These are phyloP conservation scores for Hygrophorus pudorinus DNA, from an alignment of 768 basidiomycete genomes.

Conservation along the genomic window DNA sequence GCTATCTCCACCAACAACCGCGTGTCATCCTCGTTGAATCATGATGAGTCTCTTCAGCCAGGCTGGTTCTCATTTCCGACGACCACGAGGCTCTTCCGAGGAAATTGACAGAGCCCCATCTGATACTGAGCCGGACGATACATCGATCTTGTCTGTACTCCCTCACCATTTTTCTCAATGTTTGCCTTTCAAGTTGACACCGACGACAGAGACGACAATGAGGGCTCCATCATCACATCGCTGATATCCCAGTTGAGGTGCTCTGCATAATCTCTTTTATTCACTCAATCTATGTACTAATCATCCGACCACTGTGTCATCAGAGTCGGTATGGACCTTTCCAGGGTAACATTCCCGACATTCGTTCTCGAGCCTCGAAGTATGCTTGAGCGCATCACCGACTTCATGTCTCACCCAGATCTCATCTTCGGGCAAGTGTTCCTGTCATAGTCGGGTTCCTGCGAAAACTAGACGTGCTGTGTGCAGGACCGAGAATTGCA, in stretches of 20 bases:
- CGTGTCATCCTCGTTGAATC: background rate
- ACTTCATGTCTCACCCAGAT: constrained; percentile 99
- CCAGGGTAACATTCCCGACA: constrained; percentile 85
- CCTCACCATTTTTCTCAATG: constrained; percentile 14
- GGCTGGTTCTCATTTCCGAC: constrained; percentile 52
- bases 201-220: constrained; percentile 72
- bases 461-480: constrained; percentile 4
- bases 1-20: background rate
- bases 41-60: constrained; percentile 80
- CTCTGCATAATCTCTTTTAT: background rate
- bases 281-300: background rate
- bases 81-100: constrained; percentile 58
- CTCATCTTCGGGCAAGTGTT: constrained; percentile 81
- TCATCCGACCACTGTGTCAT: background rate
- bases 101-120: constrained; percentile 61
- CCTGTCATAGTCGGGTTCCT: constrained; percentile 5
- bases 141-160: constrained; percentile 69
- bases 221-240: constrained; percentile 82
- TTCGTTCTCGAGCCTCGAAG: constrained; percentile 97
- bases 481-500: constrained; percentile 65
- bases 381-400: constrained; percentile 97
- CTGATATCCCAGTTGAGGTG: constrained; percentile 86
- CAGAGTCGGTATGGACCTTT: constrained; percentile 95
- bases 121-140: constrained; percentile 83
- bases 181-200: constrained; percentile 17